A percentile compares a stretch with the other conserved stretches of the same genome.
phyloP scores from a whole-genome alignment of 106 monocot species.

The Platanthera guangdongensis region DNA sequence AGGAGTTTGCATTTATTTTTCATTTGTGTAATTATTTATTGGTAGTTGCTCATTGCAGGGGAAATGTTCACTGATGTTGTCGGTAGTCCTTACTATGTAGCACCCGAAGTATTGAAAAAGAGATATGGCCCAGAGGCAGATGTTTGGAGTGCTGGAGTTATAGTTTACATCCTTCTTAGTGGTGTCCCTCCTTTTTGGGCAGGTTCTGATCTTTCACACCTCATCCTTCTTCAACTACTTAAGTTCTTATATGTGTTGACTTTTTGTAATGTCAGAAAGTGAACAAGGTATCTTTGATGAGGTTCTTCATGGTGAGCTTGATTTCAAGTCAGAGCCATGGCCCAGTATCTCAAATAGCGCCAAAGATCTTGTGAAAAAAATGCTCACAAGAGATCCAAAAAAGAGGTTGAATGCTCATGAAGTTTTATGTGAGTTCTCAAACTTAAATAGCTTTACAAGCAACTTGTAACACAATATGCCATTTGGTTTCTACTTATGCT shows the following conservation, averaged over 20 bases:
- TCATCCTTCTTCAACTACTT: neutral
- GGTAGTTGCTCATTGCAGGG: slow-evolving; percentile 4
- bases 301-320: slow-evolving; percentile 17
- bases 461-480: neutral
- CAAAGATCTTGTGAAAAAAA: slow-evolving; percentile 22
- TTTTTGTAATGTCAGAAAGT: neutral
- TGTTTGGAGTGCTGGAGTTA: slow-evolving; percentile 25
- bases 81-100: slow-evolving; percentile 25
- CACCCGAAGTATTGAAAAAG: slow-evolving; percentile 21
- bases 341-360: slow-evolving; percentile 17
- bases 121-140: slow-evolving; percentile 19
- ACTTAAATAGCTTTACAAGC: neutral
- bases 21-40: slow-evolving; percentile 1
- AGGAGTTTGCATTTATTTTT: neutral
- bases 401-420: slow-evolving; percentile 17
- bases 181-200: slow-evolving; percentile 26
- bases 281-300: slow-evolving; percentile 23
- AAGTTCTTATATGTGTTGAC: neutral
- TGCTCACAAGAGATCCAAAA: slow-evolving; percentile 22
- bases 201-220: slow-evolving; percentile 1
- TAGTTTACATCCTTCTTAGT: slow-evolving; percentile 23
- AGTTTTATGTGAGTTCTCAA: slow-evolving; percentile 17
- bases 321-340: slow-evolving; percentile 24
- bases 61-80: slow-evolving; percentile 20
- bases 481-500: neutral